Conservation (phyloP, 257 asterid species). For the Eucommia ulmoides region DNA sequence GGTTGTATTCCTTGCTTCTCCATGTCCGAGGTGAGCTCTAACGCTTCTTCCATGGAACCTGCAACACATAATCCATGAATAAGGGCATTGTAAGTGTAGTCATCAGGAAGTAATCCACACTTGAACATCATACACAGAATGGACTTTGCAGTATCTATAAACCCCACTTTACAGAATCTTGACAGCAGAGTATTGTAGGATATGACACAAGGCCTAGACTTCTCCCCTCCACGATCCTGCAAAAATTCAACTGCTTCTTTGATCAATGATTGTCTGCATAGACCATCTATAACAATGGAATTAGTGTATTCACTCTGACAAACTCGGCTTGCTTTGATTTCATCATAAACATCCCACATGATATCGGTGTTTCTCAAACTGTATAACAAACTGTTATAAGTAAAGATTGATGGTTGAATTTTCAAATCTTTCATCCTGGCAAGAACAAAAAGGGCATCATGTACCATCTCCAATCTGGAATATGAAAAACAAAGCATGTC, state of each 20-base stretch:
- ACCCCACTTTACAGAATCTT: constrained; percentile 58
- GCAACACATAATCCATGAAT: constrained; percentile 53
- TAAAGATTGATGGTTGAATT: constrained; percentile 44
- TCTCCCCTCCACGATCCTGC: constrained; percentile 23
- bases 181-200: constrained; percentile 57
- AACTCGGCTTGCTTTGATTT: constrained; percentile 33
- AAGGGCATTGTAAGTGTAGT: constrained; percentile 53
- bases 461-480: constrained; percentile 43
- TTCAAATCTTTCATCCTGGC: constrained; percentile 50
- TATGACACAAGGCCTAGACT: constrained; percentile 34
- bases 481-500: constrained; percentile 58
- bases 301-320: constrained; percentile 38
- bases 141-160: constrained; percentile 45
- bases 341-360: constrained; percentile 41
- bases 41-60: constrained; percentile 69
- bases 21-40: constrained; percentile 47
- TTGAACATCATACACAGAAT: constrained; percentile 61
- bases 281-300: constrained; percentile 55
- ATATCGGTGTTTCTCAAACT: constrained; percentile 41
- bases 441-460: constrained; percentile 55
- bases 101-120: constrained; percentile 54
- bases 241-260: constrained; percentile 51
- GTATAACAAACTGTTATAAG: constrained; percentile 53
- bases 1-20: constrained; percentile 58
- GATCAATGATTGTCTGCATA: constrained; percentile 52